Percentiles rank a stretch among this genome's conserved stretches.
Evolutionary conservation across 1,139 yeast genomes (phyloP).

Genomic region (Ogataea hybrid): DNA sequence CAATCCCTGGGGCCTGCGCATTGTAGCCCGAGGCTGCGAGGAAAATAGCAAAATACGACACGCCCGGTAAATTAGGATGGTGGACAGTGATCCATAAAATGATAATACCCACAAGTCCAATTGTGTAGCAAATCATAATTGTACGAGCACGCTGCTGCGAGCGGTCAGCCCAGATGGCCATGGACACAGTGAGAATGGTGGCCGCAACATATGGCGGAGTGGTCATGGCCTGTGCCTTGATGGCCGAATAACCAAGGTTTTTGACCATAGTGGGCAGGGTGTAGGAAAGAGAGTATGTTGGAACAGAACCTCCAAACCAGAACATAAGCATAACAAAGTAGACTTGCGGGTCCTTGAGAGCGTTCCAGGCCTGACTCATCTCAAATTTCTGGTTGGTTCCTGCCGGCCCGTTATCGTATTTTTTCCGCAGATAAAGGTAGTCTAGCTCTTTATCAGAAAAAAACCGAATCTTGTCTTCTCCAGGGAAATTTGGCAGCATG

Average conservation of each 20-base stretch:
- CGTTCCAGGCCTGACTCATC: slow-evolving; percentile 12
- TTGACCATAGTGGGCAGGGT: slow-evolving; percentile 23
- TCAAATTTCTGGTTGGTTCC: slow-evolving; percentile 13
- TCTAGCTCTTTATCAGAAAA: slow-evolving; percentile 14
- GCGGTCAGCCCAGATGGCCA: slow-evolving; percentile 20
- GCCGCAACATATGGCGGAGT: slow-evolving; percentile 19
- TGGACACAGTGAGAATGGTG: slow-evolving; percentile 18
- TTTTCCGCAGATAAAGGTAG: slow-evolving; percentile 13
- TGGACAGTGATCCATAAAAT: slow-evolving; percentile 19
- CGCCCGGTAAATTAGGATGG: slow-evolving; percentile 14
- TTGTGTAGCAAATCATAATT: slow-evolving; percentile 18
- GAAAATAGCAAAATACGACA: slow-evolving; percentile 20
- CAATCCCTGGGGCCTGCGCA: slow-evolving; percentile 21
- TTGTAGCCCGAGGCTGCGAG: slow-evolving; percentile 19
- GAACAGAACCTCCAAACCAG: slow-evolving; percentile 20
- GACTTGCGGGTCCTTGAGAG: slow-evolving; percentile 15
- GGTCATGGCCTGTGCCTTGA: slow-evolving; percentile 24
- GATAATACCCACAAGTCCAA: slow-evolving; percentile 18
- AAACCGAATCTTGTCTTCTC: slow-evolving; percentile 13
- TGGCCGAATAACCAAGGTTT: slow-evolving; percentile 20
- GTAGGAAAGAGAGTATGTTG: slow-evolving; percentile 20
- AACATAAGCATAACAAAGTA: slow-evolving; percentile 17
- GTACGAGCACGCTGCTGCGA: slow-evolving; percentile 12
- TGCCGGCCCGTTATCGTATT: slow-evolving; percentile 15
- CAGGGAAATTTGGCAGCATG: slow-evolving; percentile 17